phyloP scores from a whole-genome alignment of 148 eudicot species.

The Cornus florida region DNA sequence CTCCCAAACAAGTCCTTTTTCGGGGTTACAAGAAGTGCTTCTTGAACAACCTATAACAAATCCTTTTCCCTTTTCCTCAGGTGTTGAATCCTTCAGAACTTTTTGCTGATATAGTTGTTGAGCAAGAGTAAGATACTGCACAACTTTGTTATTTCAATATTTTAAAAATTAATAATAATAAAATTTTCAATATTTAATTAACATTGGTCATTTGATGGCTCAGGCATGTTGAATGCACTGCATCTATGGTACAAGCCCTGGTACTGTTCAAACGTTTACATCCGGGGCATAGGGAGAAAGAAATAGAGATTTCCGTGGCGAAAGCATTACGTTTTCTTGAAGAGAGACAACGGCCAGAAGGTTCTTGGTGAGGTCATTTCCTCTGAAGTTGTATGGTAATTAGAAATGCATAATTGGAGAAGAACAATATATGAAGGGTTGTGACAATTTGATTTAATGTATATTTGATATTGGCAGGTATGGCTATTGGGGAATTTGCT shows the following conservation, averaged over 20 bases:
- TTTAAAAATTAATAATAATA: too few relatives aligned
- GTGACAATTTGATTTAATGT: neutral
- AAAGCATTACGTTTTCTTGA: conserved; percentile 39
- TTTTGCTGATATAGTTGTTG: conserved; percentile 45
- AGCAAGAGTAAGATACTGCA: conserved; percentile 33
- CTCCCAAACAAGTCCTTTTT: neutral
- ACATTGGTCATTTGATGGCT: neutral
- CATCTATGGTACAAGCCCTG: conserved; percentile 40
- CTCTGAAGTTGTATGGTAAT: too few relatives aligned
- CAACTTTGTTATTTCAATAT: neutral
- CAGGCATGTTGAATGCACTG: conserved; percentile 46
- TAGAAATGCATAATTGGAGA: too few relatives aligned
- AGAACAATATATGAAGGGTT: neutral
- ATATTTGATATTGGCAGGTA: conserved; percentile 30
- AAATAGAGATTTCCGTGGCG: conserved; percentile 34
- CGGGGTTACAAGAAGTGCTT: too few relatives aligned
- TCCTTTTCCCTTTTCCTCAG: conserved; percentile 11
- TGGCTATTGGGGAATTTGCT: conserved; percentile 57
- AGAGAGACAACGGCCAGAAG: conserved; percentile 38
- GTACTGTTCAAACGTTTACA: conserved; percentile 30
- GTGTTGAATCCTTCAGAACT: conserved; percentile 47
- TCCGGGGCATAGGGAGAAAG: conserved; percentile 37
- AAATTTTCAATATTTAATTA: neutral
- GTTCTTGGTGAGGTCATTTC: conserved; percentile 39
- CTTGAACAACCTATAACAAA: too few relatives aligned